phyloP scores from a whole-genome alignment of 73 alveolate genomes.

The Paramecium pentaurelia region DNA sequence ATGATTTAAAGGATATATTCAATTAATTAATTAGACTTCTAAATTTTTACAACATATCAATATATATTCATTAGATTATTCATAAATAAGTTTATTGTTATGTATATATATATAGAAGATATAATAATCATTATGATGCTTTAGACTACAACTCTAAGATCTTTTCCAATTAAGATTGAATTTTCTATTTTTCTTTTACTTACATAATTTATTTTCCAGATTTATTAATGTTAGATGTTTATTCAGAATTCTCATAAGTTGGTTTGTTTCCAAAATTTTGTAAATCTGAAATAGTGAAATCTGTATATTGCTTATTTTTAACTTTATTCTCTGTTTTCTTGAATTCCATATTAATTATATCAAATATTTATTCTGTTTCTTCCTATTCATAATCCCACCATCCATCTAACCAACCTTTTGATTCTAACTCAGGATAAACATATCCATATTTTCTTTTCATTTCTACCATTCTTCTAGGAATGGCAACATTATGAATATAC shows the following conservation, averaged over 20 bases:
- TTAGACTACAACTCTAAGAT: neutral
- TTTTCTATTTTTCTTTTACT: neutral
- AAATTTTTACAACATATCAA: neutral
- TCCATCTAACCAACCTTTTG: constrained; percentile 56
- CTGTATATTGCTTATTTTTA: constrained; percentile 11
- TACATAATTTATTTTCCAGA: neutral
- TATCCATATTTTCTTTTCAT: constrained; percentile 50
- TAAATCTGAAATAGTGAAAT: neutral
- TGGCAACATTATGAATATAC: constrained; percentile 54
- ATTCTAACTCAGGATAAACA: constrained; percentile 55
- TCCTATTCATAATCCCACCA: constrained; percentile 63
- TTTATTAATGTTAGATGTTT: neutral
- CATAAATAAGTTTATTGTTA: neutral
- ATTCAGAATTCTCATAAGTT: neutral
- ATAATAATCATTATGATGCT: neutral
- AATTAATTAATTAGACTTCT: neutral
- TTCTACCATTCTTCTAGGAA: constrained; percentile 54
- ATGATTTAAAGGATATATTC: neutral
- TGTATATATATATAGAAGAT: neutral
- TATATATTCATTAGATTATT: neutral
- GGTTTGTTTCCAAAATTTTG: constrained; percentile 30
- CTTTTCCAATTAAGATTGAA: neutral
- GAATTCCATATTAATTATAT: neutral
- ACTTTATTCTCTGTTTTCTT: constrained; percentile 17
- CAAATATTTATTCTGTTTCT: constrained; percentile 36